Base-by-base conservation (phyloP, 179 eudicot species). In the Pouteria campechiana region DNA sequence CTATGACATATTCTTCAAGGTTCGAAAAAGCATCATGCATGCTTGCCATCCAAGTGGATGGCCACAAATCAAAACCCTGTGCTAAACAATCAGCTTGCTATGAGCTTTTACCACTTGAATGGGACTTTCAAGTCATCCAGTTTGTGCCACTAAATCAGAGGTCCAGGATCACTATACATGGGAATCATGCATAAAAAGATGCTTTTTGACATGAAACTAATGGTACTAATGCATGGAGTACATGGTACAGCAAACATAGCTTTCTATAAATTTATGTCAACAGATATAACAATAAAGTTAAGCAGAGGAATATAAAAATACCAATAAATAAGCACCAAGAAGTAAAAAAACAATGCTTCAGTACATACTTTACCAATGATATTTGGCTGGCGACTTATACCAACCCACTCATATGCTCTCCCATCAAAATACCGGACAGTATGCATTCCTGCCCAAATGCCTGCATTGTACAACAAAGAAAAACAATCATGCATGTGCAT, bases 361-460 rank as follows among this genome's bases (percentile, higher is more conserved):
- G 38, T 13, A 41, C 80, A 33, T 68, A 87, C 99, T 67, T 87
- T 92, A 57, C 96, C 68, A 21, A 87, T 79, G 32, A 92, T 83
- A 66, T 87, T 87, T 63, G 99, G 99, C 61, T 92, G 99, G 33
- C 75, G 75, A 59, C 99, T 92, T 47, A 92, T 78, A 37, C 99
- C 99, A 41, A 92, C 99, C 99, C 99, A 92, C 63, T 82, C 92
- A 43, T 92, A 92, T 17, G 99, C 87, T 66, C 60, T 87, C 11
- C 96, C 99, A 61, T 92, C 99, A 54, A 92, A 92, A 47, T 92
- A 78, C 42, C 96, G 68, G 41, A 92, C 99, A 49, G 99, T 87
- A 17, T 74, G 73, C 99, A 92, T 92, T 52, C 99, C 99, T 11
- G 96, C 90, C 94, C 92, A 87, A 32, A 92, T 92, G 49, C 98